phyloP scores from a whole-genome alignment of 2,329 filamentous ascomycete genomes.

The Botryosphaeria agaves region DNA sequence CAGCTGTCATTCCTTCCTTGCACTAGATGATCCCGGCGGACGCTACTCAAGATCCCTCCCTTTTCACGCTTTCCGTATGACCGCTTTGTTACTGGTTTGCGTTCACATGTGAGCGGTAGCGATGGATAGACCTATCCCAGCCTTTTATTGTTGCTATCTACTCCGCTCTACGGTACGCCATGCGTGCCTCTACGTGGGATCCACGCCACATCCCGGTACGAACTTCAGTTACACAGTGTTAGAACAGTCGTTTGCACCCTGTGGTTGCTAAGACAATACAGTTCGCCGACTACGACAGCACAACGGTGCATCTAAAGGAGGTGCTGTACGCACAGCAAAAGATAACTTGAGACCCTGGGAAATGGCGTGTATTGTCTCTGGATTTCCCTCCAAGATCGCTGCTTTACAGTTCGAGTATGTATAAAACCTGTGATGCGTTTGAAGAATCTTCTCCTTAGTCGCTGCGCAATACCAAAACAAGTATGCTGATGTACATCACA shows the following conservation, averaged over 20 bases:
- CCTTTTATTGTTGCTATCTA: slow-evolving; percentile 87
- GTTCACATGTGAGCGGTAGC: slow-evolving; percentile 4
- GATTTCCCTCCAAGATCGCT: slow-evolving; percentile 73
- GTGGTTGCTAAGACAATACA: too few relatives aligned
- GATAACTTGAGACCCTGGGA: slow-evolving; percentile 67
- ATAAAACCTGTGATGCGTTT: neutral
- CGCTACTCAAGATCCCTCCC: too few relatives aligned
- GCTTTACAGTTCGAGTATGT: slow-evolving; percentile 87
- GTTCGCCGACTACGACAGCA: slow-evolving; percentile 74
- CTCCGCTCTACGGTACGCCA: slow-evolving; percentile 65
- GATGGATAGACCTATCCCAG: slow-evolving; percentile 48
- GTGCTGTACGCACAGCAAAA: slow-evolving; percentile 59
- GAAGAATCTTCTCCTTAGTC: neutral
- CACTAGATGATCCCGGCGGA: too few relatives aligned
- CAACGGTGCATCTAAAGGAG: slow-evolving; percentile 70
- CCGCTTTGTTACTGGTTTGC: too few relatives aligned
- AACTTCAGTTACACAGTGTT: too few relatives aligned
- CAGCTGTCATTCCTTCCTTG: too few relatives aligned
- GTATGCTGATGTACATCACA: slow-evolving; percentile 16
- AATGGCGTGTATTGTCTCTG: slow-evolving; percentile 71
- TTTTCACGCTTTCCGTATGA: too few relatives aligned
- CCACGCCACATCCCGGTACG: slow-evolving; percentile 70
- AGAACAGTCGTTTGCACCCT: too few relatives aligned
- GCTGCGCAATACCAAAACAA: neutral
- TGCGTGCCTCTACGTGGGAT: slow-evolving; percentile 69